phyloP scores from a whole-genome alignment of 1,139 yeast species.

The Kodamaea plutei region DNA sequence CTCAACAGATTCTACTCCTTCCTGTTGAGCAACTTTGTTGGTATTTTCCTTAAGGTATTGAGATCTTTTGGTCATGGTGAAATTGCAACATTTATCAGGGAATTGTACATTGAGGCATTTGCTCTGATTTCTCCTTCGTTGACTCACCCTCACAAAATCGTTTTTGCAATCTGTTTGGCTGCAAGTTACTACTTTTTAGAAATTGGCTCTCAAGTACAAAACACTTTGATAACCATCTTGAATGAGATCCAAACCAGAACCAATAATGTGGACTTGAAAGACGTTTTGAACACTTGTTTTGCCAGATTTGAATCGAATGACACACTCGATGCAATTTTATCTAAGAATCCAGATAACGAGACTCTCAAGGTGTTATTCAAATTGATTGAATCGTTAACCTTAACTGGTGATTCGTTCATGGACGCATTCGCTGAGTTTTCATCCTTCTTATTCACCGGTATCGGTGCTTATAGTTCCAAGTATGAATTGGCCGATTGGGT shows the following conservation, averaged over 20 bases:
- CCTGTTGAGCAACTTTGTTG: slow-evolving; percentile 46
- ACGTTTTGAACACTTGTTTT: slow-evolving; percentile 9
- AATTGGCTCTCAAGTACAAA: slow-evolving; percentile 22
- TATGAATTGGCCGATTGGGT: slow-evolving; percentile 26
- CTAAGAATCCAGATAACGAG: slow-evolving; percentile 18
- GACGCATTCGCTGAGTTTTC: slow-evolving; percentile 15
- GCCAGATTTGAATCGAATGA: slow-evolving; percentile 9
- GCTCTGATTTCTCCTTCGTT: slow-evolving; percentile 48
- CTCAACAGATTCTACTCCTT: slow-evolving; percentile 56
- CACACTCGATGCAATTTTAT: slow-evolving; percentile 6
- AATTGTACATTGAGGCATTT: slow-evolving; percentile 41
- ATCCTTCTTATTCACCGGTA: slow-evolving; percentile 22
- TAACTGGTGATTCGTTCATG: slow-evolving; percentile 14
- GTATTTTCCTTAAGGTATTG: slow-evolving; percentile 39
- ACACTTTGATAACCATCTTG: slow-evolving; percentile 13
- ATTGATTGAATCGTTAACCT: slow-evolving; percentile 13
- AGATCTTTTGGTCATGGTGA: slow-evolving; percentile 2
- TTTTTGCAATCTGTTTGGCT: slow-evolving; percentile 41
- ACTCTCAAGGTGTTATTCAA: slow-evolving; percentile 13
- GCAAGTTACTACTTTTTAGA: slow-evolving; percentile 23
- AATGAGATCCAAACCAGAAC: slow-evolving; percentile 1
- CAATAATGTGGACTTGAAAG: neutral
- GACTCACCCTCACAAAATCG: slow-evolving; percentile 42
- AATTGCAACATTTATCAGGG: slow-evolving; percentile 12
- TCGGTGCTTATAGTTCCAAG: slow-evolving; percentile 22